Conservation (phyloP, 805 yeast genomes). For the Wickerhamomyces bisporus region DNA sequence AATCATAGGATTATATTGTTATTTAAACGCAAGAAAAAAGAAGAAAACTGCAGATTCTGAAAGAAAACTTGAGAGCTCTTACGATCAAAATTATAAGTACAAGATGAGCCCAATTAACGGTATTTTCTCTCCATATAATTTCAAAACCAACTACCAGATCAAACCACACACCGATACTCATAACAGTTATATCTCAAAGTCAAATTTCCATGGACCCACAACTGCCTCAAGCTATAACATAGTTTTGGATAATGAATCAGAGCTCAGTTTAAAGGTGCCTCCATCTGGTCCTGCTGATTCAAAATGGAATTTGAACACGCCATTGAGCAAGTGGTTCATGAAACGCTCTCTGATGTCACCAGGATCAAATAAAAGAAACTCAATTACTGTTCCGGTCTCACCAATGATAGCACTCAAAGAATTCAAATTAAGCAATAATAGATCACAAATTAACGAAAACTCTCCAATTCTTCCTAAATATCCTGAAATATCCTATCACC, state of each 20-base stretch:
- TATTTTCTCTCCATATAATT: conserved; percentile 9
- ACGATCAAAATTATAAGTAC: conserved; percentile 23
- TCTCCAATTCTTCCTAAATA: conserved; percentile 20
- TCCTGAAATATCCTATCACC: conserved; percentile 14
- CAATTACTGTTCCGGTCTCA: conserved; percentile 20
- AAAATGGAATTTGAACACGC: conserved; percentile 22
- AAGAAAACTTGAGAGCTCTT: conserved; percentile 9
- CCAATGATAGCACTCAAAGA: conserved; percentile 22
- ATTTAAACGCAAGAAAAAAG: conserved; percentile 9
- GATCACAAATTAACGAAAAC: conserved; percentile 7
- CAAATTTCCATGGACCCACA: neutral
- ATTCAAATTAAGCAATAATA: conserved; percentile 16
- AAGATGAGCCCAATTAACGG: conserved; percentile 9
- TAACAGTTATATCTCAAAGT: neutral
- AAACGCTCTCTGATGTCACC: conserved; percentile 12
- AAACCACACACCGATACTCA: conserved; percentile 2
- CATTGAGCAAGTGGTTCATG: conserved; percentile 24
- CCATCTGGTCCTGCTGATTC: conserved; percentile 7
- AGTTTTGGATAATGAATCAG: conserved; percentile 6
- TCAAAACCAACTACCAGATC: conserved; percentile 12
- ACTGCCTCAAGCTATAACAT: conserved; percentile 1
- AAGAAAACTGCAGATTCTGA: conserved; percentile 5
- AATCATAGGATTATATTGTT: conserved; percentile 11
- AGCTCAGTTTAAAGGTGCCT: conserved; percentile 17
- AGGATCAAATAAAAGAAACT: conserved; percentile 13